Base-by-base conservation (phyloP, 2,329 filamentous ascomycete genomes). In the Talaromyces rugulosus region DNA sequence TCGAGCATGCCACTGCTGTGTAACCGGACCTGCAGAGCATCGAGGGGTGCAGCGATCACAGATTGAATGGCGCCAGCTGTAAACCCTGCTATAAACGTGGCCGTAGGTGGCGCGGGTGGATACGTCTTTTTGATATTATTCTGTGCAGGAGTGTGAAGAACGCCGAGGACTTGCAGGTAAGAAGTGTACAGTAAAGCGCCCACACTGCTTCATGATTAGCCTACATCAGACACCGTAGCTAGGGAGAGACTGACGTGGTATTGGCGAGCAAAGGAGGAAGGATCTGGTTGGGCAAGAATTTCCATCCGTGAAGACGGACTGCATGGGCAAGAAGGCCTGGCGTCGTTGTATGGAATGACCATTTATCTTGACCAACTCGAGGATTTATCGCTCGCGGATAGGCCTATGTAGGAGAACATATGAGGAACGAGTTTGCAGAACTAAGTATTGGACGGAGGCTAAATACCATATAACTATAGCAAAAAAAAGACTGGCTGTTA, bases 371-470 rank as follows among this genome's bases (percentile, higher is more conserved):
- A 55, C 71, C 67, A 51, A 72, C 75, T 66, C 80, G 79, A 8
- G 86, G 86, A 67, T 85, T 86, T 69, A 88, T 85, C 62, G 85
- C 85, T 72, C 85, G 77, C 30, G 85, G 85, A 76, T 87, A 87
- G 60, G 84, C 85, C 83, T 85, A 66, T 64, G 58, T 40, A 44
- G n/a, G 40, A 44, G 23, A 44, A 36, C 33, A 16, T 30, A 31
- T 63, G 40, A 53, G 53, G 53, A 55, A 57, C 61, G 63, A 36
- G 59, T 36, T 55, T 36, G 56, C 31, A 47, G 7, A 12, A 18
- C 4, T n/a, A 54, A 44, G 16, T 28, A 55, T 42, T 16, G 36
- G 27, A 30, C 7, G 30, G 42, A 44, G 40, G 28, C 55, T 56
- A 61, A 63, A 62, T 79, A 83, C 81, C 80, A 83, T 81, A 64